A percentile compares a stretch with the other conserved stretches of the same genome.
Evolutionary conservation across 2,329 filamentous ascomycete species (phyloP).

Genomic region (Aspergillus luchuensis): DNA sequence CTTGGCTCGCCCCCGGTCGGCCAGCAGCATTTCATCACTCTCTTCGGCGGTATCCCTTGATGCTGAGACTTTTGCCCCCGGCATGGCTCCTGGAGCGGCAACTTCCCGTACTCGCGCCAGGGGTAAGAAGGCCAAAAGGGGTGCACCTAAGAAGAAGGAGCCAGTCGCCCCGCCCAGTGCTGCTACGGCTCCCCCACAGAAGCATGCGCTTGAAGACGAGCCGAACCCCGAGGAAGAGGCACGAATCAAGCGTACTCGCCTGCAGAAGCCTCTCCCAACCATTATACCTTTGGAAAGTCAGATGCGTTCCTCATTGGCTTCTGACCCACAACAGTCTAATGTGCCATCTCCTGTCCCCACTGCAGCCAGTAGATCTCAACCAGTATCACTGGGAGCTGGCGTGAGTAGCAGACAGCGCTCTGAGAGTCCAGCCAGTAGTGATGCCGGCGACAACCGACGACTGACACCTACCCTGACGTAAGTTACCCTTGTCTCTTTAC

Average conservation of each 20-base stretch:
- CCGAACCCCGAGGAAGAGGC: conserved; percentile 30
- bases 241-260: conserved; percentile 30
- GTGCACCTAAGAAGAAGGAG: conserved; percentile 27
- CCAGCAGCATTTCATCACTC: conserved; percentile 39
- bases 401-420: conserved; percentile 15
- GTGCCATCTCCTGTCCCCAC: conserved; percentile 15
- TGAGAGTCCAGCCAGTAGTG: conserved; percentile 26
- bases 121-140: conserved; percentile 29
- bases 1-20: conserved; percentile 26
- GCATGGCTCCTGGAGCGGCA: conserved; percentile 20
- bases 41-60: conserved; percentile 45
- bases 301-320: conserved; percentile 28
- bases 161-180: conserved; percentile 28
- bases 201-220: conserved; percentile 32
- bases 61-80: conserved; percentile 35
- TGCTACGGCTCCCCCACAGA: conserved; percentile 26
- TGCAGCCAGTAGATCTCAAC: not conserved
- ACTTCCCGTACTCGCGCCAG: conserved; percentile 22
- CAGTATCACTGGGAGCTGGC: not conserved
- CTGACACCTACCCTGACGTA: conserved; percentile 22
- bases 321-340: conserved; percentile 14
- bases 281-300: conserved; percentile 28
- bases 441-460: conserved; percentile 28
- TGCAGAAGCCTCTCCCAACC: conserved; percentile 25
- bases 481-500: not conserved